Evolutionary conservation across 768 basidiomycete species (phyloP).

Genomic region (Udeniomyces megalosporus): DNA sequence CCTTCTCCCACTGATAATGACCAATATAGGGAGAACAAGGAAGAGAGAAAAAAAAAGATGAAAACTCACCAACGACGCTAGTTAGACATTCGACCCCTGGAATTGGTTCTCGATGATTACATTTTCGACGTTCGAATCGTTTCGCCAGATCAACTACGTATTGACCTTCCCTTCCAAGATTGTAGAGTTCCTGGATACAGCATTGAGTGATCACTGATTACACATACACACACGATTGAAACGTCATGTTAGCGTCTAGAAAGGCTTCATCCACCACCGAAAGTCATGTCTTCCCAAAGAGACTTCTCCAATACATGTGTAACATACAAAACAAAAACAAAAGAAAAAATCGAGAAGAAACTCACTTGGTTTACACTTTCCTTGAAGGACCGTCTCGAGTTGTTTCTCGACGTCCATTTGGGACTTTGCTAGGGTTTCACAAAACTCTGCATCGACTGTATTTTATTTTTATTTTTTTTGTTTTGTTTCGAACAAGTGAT

Average conservation of each 20-base stretch:
- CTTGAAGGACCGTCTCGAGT: conserved; percentile 61
- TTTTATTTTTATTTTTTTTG: too few relatives aligned
- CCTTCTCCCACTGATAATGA: neutral
- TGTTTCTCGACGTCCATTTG: conserved; percentile 66
- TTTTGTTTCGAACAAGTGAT: too few relatives aligned
- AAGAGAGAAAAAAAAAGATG: neutral
- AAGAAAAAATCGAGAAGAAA: conserved; percentile 19
- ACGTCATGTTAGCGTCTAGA: neutral
- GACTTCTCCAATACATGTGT: too few relatives aligned
- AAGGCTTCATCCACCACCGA: conserved; percentile 5
- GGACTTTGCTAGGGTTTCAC: conserved; percentile 47
- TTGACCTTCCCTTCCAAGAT: conserved; percentile 58
- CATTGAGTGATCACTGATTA: conserved; percentile 99
- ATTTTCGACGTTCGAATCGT: conserved; percentile 78
- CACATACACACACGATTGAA: neutral
- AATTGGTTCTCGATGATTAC: conserved; percentile 84
- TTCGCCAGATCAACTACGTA: conserved; percentile 76
- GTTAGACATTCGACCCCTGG: conserved; percentile 65
- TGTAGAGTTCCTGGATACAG: conserved; percentile 83
- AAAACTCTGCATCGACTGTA: conserved; percentile 80
- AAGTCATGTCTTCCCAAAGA: neutral
- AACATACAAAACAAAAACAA: conserved; percentile 15
- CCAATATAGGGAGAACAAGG: too few relatives aligned
- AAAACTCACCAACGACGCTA: conserved; percentile 56
- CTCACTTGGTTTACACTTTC: conserved; percentile 81